Percentiles rank a stretch among this genome's conserved stretches.
phyloP scores from a whole-genome alignment of 345 rosid genomes.

The Hevea brasiliensis region DNA sequence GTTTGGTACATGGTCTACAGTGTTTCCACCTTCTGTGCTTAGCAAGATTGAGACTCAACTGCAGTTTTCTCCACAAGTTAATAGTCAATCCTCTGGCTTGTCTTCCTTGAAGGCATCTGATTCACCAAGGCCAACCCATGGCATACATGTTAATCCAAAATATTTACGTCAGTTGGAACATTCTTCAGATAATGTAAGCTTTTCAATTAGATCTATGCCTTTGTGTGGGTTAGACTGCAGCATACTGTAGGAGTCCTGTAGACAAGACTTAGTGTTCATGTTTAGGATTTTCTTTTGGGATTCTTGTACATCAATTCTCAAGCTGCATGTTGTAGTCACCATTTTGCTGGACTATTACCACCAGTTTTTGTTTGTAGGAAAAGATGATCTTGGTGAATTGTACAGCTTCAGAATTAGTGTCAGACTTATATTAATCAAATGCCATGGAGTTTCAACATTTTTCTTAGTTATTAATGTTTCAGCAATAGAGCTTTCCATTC shows the following conservation, averaged over 20 bases:
- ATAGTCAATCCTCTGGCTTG: slow-evolving; percentile 48
- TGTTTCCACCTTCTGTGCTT: slow-evolving; percentile 71
- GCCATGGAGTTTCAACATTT: neutral
- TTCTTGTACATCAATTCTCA: neutral
- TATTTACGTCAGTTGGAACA: slow-evolving; percentile 80
- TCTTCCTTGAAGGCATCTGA: slow-evolving; percentile 59
- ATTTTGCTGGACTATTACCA: neutral
- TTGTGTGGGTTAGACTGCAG: neutral
- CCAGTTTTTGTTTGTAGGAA: neutral
- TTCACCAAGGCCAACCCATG: slow-evolving; percentile 73
- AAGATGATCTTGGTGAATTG: neutral
- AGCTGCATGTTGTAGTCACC: neutral
- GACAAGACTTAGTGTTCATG: neutral
- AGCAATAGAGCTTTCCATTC: neutral
- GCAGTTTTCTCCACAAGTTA: slow-evolving; percentile 51
- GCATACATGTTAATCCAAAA: slow-evolving; percentile 98
- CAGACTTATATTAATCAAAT: neutral
- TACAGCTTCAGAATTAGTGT: neutral
- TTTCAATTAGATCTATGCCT: slow-evolving; percentile 16
- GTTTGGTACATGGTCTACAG: slow-evolving; percentile 93
- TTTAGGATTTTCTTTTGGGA: neutral
- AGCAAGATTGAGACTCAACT: slow-evolving; percentile 69
- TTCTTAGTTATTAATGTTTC: neutral
- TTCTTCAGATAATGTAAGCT: slow-evolving; percentile 69
- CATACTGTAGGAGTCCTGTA: too few relatives aligned